phyloP scores from a whole-genome alignment of 768 basidiomycete species.

The Trichaptum fuscoviolaceum region DNA sequence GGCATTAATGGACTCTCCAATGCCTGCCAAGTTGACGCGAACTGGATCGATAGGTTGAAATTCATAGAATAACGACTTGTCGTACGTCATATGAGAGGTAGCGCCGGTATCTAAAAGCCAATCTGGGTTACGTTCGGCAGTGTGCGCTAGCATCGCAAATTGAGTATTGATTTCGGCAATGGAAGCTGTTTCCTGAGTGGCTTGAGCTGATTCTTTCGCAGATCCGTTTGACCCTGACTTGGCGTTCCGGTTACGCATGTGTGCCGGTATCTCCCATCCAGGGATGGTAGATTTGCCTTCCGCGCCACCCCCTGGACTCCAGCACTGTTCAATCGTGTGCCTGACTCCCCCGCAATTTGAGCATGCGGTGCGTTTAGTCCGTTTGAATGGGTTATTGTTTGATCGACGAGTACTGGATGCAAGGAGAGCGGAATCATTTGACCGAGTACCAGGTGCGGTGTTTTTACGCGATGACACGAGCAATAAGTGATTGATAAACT shows the following conservation, averaged over 20 bases:
- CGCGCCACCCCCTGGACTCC: neutral
- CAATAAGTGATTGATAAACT: neutral
- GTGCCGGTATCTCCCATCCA: neutral
- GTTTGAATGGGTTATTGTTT: neutral
- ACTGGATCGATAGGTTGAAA: conserved; percentile 10
- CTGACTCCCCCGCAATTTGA: neutral
- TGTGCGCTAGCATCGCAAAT: neutral
- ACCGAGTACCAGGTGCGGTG: neutral
- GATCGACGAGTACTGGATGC: neutral
- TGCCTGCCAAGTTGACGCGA: conserved; percentile 12
- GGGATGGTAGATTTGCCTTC: neutral
- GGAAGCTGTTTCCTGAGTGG: neutral
- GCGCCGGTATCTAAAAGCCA: conserved; percentile 20
- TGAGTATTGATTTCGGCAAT: neutral
- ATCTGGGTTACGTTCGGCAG: neutral
- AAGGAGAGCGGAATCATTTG: neutral
- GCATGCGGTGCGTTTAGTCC: neutral
- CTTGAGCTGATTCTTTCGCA: neutral
- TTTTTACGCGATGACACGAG: neutral
- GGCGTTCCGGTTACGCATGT: neutral
- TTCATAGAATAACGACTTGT: conserved; percentile 14
- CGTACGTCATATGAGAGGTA: conserved; percentile 20
- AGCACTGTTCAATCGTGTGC: conserved; percentile 3
- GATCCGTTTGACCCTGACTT: neutral
- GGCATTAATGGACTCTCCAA: conserved; percentile 15